Base-by-base conservation (phyloP, 2,329 filamentous ascomycete genomes). In the Sclerotinia sclerotiorum region DNA sequence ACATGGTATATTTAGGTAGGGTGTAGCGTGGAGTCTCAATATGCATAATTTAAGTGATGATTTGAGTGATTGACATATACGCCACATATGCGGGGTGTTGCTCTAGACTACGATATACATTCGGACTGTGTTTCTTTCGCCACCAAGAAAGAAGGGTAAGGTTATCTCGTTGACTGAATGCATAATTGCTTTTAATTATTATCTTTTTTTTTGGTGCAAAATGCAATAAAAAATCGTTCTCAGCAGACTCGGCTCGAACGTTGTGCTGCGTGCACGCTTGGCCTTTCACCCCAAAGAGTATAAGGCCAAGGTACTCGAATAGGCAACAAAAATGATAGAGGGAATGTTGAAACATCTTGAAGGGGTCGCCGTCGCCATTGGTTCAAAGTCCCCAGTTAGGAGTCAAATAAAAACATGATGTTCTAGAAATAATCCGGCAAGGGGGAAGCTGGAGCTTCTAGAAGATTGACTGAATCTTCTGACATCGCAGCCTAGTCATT, bases 131-230 rank as follows among this genome's bases (percentile, higher is more conserved):
- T 35, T 42, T n/a, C 29, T 42, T 57, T 57, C 32, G 32, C 55
- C 15, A n/a, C 48, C 19, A 21, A 42, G 39, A 27, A 27, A 24
- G 55, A 39, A 29, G 46, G 19, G 27, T 49, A 62, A 24, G n/a
- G 17, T 62, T 44, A 24, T 61, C 44, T 49, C 44, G 44, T n/a
- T 35, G 58, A n/a, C 32, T 27, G 29, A 51, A 62, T 62, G 60
- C 32, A 51, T 6, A 8, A 27, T 11, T 29, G 3, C 11, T 21
- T 46, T 35, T 44, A 49, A 49, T 39, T 62, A 35, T 27, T 39
- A 17, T 11, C 13, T 42, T 42, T 42, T 15, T 42, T 42, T 39
- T 39, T 39, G 1, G 10, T 5, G 13, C 39, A 17, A 42, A 42
- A 17, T 42, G n/a, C 8, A 49, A 35, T 27, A 32, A 62, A 62